Percentiles rank a stretch among this genome's conserved stretches.
These are phyloP conservation scores for Eucalyptus pumila DNA, from an alignment of 345 rosid genomes.

Conservation along the genomic window DNA sequence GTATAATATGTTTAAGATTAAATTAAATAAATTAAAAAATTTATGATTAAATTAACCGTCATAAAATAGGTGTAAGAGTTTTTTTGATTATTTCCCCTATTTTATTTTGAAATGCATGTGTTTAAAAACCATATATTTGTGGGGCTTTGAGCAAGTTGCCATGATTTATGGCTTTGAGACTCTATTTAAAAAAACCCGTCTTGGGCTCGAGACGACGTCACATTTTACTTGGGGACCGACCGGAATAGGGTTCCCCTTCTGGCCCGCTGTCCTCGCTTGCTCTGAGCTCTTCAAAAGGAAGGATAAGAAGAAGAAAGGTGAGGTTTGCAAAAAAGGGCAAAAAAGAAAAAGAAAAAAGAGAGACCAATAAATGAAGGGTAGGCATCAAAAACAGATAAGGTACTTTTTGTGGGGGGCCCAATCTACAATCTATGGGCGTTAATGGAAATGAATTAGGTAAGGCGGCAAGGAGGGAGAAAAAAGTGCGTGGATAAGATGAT, in stretches of 20 bases:
- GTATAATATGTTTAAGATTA: background rate
- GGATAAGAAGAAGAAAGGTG: background rate
- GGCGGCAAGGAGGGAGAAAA: background rate
- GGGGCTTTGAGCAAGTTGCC: background rate
- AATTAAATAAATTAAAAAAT: background rate
- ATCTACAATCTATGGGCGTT: background rate
- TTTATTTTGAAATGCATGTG: background rate
- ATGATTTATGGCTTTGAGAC: background rate
- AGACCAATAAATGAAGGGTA: background rate
- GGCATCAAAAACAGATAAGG: background rate
- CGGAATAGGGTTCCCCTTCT: background rate
- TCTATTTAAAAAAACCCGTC: background rate
- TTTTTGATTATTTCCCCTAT: background rate
- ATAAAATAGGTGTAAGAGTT: background rate
- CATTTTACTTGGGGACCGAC: background rate
- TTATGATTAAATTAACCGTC: rapidly evolving
- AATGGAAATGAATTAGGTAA: background rate
- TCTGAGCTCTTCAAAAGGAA: background rate
- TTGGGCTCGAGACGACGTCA: background rate
- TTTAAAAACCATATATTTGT: background rate
- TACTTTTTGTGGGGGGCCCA: background rate
- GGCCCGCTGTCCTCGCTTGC: background rate
- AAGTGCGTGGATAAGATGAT: background rate
- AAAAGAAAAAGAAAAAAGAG: background rate
- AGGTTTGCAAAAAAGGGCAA: too few species aligned